Percentiles rank a stretch among this genome's conserved stretches.
Conservation (phyloP, 805 yeast species). For the Cyberlindnera maritima region DNA sequence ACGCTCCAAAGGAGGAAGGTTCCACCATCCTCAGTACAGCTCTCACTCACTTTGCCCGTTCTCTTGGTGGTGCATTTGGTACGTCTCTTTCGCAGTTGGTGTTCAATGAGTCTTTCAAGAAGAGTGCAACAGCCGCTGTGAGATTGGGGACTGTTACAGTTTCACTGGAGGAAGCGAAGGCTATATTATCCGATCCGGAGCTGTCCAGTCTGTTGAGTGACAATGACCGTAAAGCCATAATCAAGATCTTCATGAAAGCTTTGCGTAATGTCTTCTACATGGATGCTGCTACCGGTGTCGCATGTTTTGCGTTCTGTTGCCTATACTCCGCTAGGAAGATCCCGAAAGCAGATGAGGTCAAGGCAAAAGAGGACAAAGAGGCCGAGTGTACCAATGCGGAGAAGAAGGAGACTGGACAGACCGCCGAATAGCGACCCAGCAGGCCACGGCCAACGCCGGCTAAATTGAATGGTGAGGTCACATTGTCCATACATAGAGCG, state of each 20-base stretch:
- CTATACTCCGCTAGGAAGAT: slow-evolving; percentile 40
- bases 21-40: slow-evolving; percentile 47
- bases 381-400: neutral
- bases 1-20: slow-evolving; percentile 51
- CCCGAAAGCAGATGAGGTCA: slow-evolving; percentile 30
- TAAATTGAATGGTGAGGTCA: too few species aligned
- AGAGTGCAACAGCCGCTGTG: neutral
- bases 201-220: neutral
- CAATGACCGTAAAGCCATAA: neutral
- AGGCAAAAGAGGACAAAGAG: slow-evolving; percentile 6
- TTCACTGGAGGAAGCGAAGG: neutral
- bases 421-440: too few species aligned
- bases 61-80: slow-evolving; percentile 45
- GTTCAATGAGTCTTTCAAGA: slow-evolving; percentile 28
- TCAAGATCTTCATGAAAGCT: slow-evolving; percentile 31
- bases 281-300: slow-evolving; percentile 34
- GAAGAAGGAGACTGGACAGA: neutral
- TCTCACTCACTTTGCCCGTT: slow-evolving; percentile 40
- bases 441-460: too few species aligned
- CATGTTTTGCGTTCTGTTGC: slow-evolving; percentile 31
- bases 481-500: too few species aligned
- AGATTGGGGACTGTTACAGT: neutral
- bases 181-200: neutral
- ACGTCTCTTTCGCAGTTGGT: slow-evolving; percentile 40
- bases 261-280: slow-evolving; percentile 40